Evolutionary conservation across 116 monocot genomes (phyloP), one percentile per base, ranked within the genome.

Genomic region (Iris pallida): DNA sequence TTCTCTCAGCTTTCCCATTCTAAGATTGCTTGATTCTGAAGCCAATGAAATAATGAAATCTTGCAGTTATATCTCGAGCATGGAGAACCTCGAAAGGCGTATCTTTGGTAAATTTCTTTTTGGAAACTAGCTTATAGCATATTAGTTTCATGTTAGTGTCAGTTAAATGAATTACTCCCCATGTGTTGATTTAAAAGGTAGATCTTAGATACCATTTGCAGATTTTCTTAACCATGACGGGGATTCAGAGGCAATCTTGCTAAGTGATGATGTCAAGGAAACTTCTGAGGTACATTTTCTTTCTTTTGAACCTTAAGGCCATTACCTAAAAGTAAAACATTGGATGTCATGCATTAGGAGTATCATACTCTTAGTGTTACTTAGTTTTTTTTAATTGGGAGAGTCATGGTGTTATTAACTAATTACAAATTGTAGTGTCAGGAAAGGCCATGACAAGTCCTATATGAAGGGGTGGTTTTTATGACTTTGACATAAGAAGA

Each of bases 221-320:
- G 94, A 94, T 90, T 87, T 83, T 73, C 71, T 90, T 18, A 94
- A 94, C 72, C 94, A 94, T 75, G 89, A 94, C 75, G 87, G 87
- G 41, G 44, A 45, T 59, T 90, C 85, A n/a, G 75, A 79, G 46
- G 61, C 87, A 62, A 55, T 81, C 45, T 77, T 94, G 71, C 55
- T 87, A 70, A 85, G 70, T 75, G 81, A 94, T 81, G 85, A 85
- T 66, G 70, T 71, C 53, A 83, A 83, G 61, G 76, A 94, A 72
- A 69, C 68, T 19, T 90, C 87, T 59, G 94, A 85, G 90, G 94
- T 90, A 80, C 45, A 52, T 73, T 7, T 17, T 45, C 45, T 48
- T 70, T 30, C 30, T 30, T 30, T 30, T n/a, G 44, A 44, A 64
- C 16, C 6, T 41, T 53, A n/a, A 49, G 9, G 20, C 61, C 14